Conservation (phyloP, 495 filamentous ascomycete species). For the Tricharina praecox region DNA sequence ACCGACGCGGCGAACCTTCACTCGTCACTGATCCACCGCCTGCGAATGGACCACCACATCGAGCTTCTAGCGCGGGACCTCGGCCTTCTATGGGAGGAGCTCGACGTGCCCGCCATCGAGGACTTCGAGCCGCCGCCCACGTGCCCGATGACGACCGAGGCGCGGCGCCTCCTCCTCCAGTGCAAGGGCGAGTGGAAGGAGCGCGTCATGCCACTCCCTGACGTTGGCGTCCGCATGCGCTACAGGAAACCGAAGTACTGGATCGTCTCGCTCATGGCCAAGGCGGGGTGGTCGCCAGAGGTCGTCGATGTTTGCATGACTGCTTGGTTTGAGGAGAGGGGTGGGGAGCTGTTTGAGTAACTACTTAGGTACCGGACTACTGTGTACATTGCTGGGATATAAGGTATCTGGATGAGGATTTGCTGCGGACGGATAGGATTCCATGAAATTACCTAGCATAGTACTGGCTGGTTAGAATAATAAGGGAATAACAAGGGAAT, state of each 20-base stretch:
- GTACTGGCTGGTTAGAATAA: no score
- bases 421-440: no score
- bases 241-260: slow-evolving; percentile 2
- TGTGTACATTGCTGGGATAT: no score
- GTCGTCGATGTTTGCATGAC: not conserved
- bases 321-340: not conserved
- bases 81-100: not conserved
- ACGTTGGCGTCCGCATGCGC: not conserved
- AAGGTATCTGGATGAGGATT: no score
- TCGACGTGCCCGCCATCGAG: not conserved
- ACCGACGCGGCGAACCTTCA: not conserved
- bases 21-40: not conserved
- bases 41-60: not conserved
- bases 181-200: slow-evolving; percentile 3
- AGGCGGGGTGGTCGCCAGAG: not conserved
- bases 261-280: not conserved
- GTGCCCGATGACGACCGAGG: not conserved
- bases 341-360: no score
- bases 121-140: not conserved
- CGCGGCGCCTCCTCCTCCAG: not conserved
- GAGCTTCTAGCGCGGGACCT: not conserved
- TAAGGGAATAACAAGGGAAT: no score
- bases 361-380: no score
- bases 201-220: not conserved
- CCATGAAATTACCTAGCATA: no score